A percentile compares a stretch with the other conserved stretches of the same genome.
Conservation (phyloP, 768 basidiomycete genomes). For the Agaricus subrufescens region DNA sequence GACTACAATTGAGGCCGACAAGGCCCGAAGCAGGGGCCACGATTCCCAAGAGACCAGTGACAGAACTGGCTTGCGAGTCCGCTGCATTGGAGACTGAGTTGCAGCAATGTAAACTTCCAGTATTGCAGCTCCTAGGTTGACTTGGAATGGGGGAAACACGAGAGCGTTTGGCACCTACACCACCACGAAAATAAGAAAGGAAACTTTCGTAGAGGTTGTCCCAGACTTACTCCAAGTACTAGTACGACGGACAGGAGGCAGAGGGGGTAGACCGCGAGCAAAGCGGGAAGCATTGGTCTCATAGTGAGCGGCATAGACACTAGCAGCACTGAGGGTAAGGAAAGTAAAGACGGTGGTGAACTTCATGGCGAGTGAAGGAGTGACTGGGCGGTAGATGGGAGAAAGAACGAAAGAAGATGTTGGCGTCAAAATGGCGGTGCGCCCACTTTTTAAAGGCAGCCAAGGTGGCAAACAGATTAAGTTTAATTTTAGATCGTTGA, state of each 20-base stretch:
- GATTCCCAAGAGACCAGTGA: slow-evolving; percentile 29
- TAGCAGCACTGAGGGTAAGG: slow-evolving; percentile 30
- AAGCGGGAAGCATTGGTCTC: slow-evolving; percentile 51
- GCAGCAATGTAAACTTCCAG: slow-evolving; percentile 42
- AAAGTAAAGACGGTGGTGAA: slow-evolving; percentile 33
- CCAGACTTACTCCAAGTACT: slow-evolving; percentile 19
- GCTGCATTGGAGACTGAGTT: slow-evolving; percentile 21
- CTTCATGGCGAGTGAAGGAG: slow-evolving; percentile 29
- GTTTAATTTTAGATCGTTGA: background rate
- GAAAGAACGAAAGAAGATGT: slow-evolving; percentile 13
- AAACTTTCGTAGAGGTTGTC: background rate
- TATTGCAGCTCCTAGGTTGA: slow-evolving; percentile 25
- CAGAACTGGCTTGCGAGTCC: slow-evolving; percentile 6
- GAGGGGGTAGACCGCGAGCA: slow-evolving; percentile 48
- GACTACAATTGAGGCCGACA: slow-evolving; percentile 34
- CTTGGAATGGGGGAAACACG: slow-evolving; percentile 29
- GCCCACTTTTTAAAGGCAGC: slow-evolving; percentile 3
- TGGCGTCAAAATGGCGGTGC: slow-evolving; percentile 1
- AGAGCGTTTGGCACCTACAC: slow-evolving; percentile 29
- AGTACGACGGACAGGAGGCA: slow-evolving; percentile 36
- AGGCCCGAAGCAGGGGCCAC: slow-evolving; percentile 15
- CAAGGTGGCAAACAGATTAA: background rate
- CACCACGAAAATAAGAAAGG: slow-evolving; percentile 20
- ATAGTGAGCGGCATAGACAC: slow-evolving; percentile 26
- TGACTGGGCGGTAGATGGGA: slow-evolving; percentile 7